These are phyloP conservation scores for Dryadomyces quercus-mongolicae DNA, from an alignment of 2,329 filamentous ascomycete species.

Conservation along the genomic window DNA sequence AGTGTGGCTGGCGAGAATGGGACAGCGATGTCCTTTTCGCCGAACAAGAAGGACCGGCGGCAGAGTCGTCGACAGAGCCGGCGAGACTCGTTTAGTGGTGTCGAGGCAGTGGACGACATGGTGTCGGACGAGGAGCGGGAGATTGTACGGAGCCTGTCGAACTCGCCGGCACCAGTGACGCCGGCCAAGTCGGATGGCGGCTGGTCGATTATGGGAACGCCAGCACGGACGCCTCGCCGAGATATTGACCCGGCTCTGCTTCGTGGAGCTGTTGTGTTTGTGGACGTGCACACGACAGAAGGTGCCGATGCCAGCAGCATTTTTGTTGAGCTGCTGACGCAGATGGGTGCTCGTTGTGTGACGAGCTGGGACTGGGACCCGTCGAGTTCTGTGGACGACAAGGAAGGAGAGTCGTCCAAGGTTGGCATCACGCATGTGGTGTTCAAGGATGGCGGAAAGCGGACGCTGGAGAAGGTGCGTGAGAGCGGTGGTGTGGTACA, in stretches of 20 bases:
- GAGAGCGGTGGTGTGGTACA: slow-evolving; percentile 62
- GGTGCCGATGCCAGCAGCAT: slow-evolving; percentile 71
- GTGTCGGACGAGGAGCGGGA: slow-evolving; percentile 9
- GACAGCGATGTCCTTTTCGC: slow-evolving; percentile 42
- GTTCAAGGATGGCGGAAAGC: slow-evolving; percentile 74
- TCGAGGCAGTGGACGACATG: slow-evolving; percentile 4
- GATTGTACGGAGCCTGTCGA: background rate
- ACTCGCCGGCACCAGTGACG: slow-evolving; percentile 20
- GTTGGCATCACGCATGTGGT: slow-evolving; percentile 79
- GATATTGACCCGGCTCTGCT: slow-evolving; percentile 44
- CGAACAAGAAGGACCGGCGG: slow-evolving; percentile 26
- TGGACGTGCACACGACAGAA: slow-evolving; percentile 74
- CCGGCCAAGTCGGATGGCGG: slow-evolving; percentile 33
- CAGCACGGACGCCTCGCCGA: slow-evolving; percentile 41
- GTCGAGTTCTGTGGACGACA: slow-evolving; percentile 20
- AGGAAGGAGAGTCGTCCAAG: slow-evolving; percentile 28
- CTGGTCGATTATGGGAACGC: slow-evolving; percentile 44
- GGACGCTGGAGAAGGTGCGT: slow-evolving; percentile 70
- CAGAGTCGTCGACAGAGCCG: slow-evolving; percentile 9
- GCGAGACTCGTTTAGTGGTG: slow-evolving; percentile 14
- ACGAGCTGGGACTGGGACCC: slow-evolving; percentile 67
- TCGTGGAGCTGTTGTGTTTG: slow-evolving; percentile 63
- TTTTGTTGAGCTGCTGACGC: slow-evolving; percentile 60
- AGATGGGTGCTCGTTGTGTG: slow-evolving; percentile 73
- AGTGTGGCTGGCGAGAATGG: slow-evolving; percentile 24